These are phyloP conservation scores for Colletotrichum australisinense DNA, from an alignment of 2,329 filamentous ascomycete genomes.

Conservation along the genomic window DNA sequence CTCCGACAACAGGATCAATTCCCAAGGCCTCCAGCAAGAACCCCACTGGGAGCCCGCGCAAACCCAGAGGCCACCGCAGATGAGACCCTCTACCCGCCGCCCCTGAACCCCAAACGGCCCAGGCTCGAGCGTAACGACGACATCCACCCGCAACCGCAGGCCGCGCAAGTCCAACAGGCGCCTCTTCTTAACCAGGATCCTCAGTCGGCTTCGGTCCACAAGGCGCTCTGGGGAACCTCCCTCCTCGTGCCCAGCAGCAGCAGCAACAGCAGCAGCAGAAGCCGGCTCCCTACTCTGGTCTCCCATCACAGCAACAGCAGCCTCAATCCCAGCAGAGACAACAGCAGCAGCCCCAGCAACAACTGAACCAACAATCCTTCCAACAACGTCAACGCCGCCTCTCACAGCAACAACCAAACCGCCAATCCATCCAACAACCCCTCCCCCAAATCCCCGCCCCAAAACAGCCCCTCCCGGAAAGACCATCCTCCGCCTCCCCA, in stretches of 20 bases:
- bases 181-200: conserved; percentile 11
- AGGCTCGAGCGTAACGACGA: conserved; percentile 23
- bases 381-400: conserved; percentile 36
- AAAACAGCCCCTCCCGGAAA: conserved; percentile 14
- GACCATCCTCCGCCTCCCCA: conserved; percentile 4
- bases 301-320: conserved; percentile 39
- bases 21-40: conserved; percentile 14
- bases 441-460: conserved; percentile 30
- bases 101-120: conserved; percentile 24
- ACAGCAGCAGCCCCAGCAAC: conserved; percentile 26
- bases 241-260: conserved; percentile 13
- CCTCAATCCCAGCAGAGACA: conserved; percentile 26
- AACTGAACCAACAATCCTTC: conserved; percentile 37
- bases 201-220: conserved; percentile 25
- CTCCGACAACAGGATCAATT: not conserved
- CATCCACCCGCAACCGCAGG: conserved; percentile 18
- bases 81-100: conserved; percentile 33
- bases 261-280: conserved; percentile 29
- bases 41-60: not conserved
- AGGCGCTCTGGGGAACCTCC: conserved; percentile 22
- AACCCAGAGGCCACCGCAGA: conserved; percentile 23
- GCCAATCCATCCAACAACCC: conserved; percentile 38
- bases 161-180: conserved; percentile 25
- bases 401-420: conserved; percentile 38
- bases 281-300: conserved; percentile 31